A percentile compares a stretch with the other conserved stretches of the same genome.
These are phyloP conservation scores for Trichoderma gamsii DNA, from an alignment of 495 filamentous ascomycete genomes.

Conservation along the genomic window DNA sequence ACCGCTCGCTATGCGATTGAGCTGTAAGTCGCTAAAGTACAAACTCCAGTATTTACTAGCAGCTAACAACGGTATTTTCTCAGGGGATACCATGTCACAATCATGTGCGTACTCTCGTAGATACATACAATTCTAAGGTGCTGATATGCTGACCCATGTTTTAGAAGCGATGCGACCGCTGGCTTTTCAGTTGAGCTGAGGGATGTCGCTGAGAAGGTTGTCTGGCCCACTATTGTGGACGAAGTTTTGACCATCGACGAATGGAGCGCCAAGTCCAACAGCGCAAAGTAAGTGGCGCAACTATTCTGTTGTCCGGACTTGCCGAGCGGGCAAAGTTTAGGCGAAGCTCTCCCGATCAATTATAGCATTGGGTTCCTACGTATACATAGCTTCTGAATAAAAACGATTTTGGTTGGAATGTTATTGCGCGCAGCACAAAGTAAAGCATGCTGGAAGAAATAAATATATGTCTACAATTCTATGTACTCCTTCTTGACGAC, in stretches of 20 bases:
- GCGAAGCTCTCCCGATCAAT: too few species aligned
- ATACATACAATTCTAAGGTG: not conserved
- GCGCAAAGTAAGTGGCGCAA: not conserved
- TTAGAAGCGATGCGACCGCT: constrained; percentile 4
- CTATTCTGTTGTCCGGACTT: not conserved
- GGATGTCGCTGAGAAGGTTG: not conserved
- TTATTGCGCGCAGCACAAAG: not conserved
- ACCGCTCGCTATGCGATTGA: constrained; percentile 22
- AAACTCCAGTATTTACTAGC: too few species aligned
- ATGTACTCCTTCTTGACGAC: not conserved
- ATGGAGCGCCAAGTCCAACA: not conserved
- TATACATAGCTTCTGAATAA: too few species aligned
- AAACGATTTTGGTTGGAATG: too few species aligned
- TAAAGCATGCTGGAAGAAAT: not conserved
- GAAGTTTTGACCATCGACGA: not conserved
- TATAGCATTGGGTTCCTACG: too few species aligned
- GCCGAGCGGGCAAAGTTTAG: too few species aligned
- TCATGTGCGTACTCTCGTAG: not conserved
- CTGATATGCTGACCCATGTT: not conserved
- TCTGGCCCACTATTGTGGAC: constrained; percentile 12
- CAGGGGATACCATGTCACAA: not conserved
- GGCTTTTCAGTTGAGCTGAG: not conserved
- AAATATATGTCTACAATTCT: not conserved
- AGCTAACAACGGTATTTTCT: not conserved
- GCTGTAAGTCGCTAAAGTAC: not conserved